A percentile compares a stretch with the other conserved stretches of the same genome.
Conservation (phyloP, 2,329 filamentous ascomycete genomes). For the Cyclaneusma minus region DNA sequence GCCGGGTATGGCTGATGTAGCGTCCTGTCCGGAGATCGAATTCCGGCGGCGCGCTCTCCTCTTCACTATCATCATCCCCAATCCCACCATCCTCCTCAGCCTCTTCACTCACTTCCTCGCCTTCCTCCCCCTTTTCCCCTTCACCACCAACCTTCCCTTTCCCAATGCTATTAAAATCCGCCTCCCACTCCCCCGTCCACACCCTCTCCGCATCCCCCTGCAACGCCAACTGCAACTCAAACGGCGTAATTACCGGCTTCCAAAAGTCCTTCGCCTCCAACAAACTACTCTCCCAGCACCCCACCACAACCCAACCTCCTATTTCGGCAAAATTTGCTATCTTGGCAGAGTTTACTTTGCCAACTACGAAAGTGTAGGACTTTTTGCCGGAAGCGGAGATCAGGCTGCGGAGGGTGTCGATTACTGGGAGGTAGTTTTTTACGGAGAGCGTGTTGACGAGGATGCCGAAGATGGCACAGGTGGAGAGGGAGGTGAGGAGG, state of each 20-base stretch:
- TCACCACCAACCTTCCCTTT: constrained; percentile 10
- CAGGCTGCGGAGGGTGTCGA: constrained; percentile 54
- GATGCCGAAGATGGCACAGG: constrained; percentile 77
- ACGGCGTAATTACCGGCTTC: constrained; percentile 84
- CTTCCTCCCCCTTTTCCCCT: constrained; percentile 13
- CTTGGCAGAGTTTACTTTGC: constrained; percentile 90
- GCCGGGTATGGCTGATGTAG: constrained; percentile 64
- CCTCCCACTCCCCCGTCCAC: constrained; percentile 83
- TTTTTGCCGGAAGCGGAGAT: constrained; percentile 81
- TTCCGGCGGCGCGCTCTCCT: constrained; percentile 69
- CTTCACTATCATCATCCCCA: constrained; percentile 32
- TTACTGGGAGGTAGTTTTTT: constrained; percentile 72
- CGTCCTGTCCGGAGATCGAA: constrained; percentile 84
- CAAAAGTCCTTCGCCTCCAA: constrained; percentile 84
- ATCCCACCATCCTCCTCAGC: constrained; percentile 9
- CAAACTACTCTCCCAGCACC: constrained; percentile 93
- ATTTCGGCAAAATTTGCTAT: constrained; percentile 93
- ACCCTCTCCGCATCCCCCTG: constrained; percentile 58
- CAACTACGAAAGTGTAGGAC: constrained; percentile 89
- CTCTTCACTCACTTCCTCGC: constrained; percentile 5
- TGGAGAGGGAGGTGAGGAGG: constrained; percentile 64
- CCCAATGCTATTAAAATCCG: constrained; percentile 61
- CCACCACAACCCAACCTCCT: constrained; percentile 91
- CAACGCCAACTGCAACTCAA: constrained; percentile 71
- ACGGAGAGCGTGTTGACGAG: constrained; percentile 92